These are phyloP conservation scores for Penicillium herquei DNA, from an alignment of 495 filamentous ascomycete genomes.

Conservation along the genomic window DNA sequence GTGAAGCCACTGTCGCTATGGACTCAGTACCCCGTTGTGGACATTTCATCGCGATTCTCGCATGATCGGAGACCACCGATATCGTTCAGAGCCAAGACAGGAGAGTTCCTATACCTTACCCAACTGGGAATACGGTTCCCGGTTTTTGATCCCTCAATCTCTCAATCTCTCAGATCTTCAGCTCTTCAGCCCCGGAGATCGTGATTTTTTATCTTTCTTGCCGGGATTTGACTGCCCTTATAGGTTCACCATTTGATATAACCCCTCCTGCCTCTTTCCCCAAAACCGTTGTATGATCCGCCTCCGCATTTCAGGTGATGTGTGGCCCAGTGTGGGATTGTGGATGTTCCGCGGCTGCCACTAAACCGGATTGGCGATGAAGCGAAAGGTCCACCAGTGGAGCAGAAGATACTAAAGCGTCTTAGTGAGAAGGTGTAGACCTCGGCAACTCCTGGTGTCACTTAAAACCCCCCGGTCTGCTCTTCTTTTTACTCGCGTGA, in stretches of 20 bases:
- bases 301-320: not conserved
- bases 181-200: no score
- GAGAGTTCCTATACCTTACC: not conserved
- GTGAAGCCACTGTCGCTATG: not conserved
- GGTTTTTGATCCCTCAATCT: not conserved
- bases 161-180: no score
- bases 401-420: not conserved
- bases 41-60: not conserved
- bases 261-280: not conserved
- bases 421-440: not conserved
- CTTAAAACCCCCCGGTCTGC: not conserved
- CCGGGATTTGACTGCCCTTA: not conserved
- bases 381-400: not conserved
- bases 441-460: not conserved
- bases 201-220: not conserved
- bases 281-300: not conserved
- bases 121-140: not conserved
- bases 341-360: not conserved
- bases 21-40: constrained; percentile 9
- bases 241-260: not conserved
- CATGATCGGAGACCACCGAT: not conserved
- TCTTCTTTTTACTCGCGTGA: not conserved
- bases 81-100: not conserved
- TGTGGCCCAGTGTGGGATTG: not conserved
- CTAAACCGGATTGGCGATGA: not conserved